phyloP scores from a whole-genome alignment of 306 rosid species.

The Acacia acuminata region DNA sequence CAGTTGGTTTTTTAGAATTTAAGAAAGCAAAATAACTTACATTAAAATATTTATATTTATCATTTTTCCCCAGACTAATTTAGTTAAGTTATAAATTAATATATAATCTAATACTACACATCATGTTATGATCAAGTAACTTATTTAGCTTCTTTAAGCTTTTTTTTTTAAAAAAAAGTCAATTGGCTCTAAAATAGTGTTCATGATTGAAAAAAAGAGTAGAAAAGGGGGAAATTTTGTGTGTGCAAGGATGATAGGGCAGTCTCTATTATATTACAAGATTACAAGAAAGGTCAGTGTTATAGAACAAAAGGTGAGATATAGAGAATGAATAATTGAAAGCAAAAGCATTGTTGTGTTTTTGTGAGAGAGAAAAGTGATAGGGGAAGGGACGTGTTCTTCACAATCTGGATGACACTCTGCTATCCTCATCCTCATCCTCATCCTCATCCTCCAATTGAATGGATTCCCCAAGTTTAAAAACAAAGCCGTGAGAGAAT shows the following conservation, averaged over 20 bases:
- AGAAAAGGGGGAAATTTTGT: not conserved
- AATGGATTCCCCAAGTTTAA: not conserved
- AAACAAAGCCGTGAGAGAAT: not conserved
- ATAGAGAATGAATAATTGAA: not conserved
- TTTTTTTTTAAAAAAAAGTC: no score
- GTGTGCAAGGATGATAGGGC: not conserved
- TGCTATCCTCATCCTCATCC: conserved; percentile 23
- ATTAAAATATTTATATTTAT: no score
- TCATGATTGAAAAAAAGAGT: no score
- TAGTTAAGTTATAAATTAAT: no score
- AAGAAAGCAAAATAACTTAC: no score
- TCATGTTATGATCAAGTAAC: no score
- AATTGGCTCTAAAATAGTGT: no score
- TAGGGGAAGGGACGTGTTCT: not conserved
- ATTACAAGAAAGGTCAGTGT: no score
- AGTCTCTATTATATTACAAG: not conserved
- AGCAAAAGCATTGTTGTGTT: conserved; percentile 19
- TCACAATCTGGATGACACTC: conserved; percentile 31
- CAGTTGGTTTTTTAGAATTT: no score
- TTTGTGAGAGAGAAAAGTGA: not conserved
- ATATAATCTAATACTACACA: no score
- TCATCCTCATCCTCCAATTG: conserved; percentile 1
- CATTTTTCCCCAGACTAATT: no score
- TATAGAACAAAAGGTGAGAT: not conserved
- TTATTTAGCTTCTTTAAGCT: no score